phyloP scores from a whole-genome alignment of 78 protist species.

The Corallochytrium limacisporum region DNA sequence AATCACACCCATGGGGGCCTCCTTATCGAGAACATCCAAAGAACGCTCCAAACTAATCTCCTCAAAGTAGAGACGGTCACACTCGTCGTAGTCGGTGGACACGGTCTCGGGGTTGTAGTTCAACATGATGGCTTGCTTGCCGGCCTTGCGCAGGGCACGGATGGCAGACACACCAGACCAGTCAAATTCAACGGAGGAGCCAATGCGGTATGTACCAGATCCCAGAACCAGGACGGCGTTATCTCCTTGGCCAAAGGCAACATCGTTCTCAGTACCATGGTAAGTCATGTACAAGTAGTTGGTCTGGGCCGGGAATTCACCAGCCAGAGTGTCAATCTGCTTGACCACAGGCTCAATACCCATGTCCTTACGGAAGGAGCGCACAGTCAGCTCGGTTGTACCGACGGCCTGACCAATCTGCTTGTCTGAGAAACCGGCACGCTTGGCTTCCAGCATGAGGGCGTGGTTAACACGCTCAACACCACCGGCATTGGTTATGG shows the following conservation, averaged over 20 bases:
- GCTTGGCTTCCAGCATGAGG: not conserved
- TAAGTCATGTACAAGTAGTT: slow-evolving; percentile 90
- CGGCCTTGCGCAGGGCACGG: slow-evolving; percentile 63
- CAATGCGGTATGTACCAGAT: slow-evolving; percentile 84
- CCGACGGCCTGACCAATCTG: slow-evolving; percentile 20
- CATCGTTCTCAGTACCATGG: slow-evolving; percentile 66
- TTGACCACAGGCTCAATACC: slow-evolving; percentile 68
- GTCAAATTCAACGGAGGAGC: slow-evolving; percentile 65
- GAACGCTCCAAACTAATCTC: slow-evolving; percentile 77
- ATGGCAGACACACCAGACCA: slow-evolving; percentile 59
- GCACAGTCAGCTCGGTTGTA: slow-evolving; percentile 25
- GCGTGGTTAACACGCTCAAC: not conserved
- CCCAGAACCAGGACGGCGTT: slow-evolving; percentile 67
- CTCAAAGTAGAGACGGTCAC: slow-evolving; percentile 70
- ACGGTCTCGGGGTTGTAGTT: slow-evolving; percentile 97
- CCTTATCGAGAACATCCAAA: slow-evolving; percentile 53
- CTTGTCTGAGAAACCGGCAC: slow-evolving; percentile 25
- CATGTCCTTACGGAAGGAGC: slow-evolving; percentile 6
- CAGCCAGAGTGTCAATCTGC: slow-evolving; percentile 90
- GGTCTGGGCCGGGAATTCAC: slow-evolving; percentile 89
- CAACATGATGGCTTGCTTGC: slow-evolving; percentile 70
- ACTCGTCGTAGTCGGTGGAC: slow-evolving; percentile 94
- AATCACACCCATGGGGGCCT: slow-evolving; percentile 42
- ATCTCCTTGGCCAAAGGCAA: slow-evolving; percentile 30
- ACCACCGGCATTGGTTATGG: not conserved